Evolutionary conservation across 1,284 basidiomycete genomes (phyloP), one percentile per base, ranked within the genome.

Genomic region (Irpex lacteus): DNA sequence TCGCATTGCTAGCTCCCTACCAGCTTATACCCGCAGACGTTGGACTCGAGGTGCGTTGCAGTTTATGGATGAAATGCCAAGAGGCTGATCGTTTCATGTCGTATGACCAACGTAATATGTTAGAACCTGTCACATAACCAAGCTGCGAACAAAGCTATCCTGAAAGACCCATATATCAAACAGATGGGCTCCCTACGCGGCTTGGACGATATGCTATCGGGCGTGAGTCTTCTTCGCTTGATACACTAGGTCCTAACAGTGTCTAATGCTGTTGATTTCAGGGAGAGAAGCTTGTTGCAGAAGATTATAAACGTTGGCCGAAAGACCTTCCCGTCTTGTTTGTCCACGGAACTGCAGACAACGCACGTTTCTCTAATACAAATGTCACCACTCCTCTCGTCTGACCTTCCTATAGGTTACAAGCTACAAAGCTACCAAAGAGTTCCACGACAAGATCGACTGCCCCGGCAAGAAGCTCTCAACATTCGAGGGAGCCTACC

Each of bases 341-440:
- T 50, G 71, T 90, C 32, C 94, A 96, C 70, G 95, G 95, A 5
- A 88, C 85, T 0, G 88, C 76, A 5, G 95, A 97, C 76, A 79
- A 82, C 76, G 89, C 88, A 66, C 44, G 68, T 67, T 18, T 34
- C 18, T 5, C 18, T 5, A 18, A 36, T 58, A 11, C 4, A 62
- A 15, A 59, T 19, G 66, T 56, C 19, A 60, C 53, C 21, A 52
- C 11, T 50, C 15, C 54, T 59, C 32, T 37, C 37, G 3, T 37
- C 52, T n/a, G 13, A 52, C 19, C 19, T 40, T 47, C 34, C n/a
- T 15, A 38, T 44, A 90, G 83, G 79, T 93, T 57, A 90, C 90
- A 0, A 88, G 85, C 5, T 74, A 68, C 67, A 80, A 81, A 65
- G 86, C 90, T 2, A 82, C 87, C 0, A 76, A 89, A 69, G 76